These are phyloP conservation scores for Diplocarpon mali DNA, from an alignment of 2,329 filamentous ascomycete species.

Conservation along the genomic window DNA sequence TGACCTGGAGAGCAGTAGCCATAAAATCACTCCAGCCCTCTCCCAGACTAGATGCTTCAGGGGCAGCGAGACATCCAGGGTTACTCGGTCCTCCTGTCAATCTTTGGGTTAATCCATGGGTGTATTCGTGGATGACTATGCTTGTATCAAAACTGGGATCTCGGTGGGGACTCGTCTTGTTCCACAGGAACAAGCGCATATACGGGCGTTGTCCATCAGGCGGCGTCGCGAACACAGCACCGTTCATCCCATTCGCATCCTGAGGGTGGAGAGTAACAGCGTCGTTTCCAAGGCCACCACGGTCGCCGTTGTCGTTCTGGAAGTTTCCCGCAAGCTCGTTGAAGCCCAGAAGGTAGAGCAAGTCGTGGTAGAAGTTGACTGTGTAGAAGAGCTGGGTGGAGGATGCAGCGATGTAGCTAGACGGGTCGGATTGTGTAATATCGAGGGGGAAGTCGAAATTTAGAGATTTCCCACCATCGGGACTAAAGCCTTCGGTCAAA, in stretches of 20 bases:
- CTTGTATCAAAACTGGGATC: conserved; percentile 41
- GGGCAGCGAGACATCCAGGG: conserved; percentile 33
- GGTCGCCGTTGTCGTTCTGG: conserved; percentile 43
- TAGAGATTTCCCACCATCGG: conserved; percentile 26
- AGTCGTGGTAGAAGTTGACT: conserved; percentile 46
- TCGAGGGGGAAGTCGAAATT: conserved; percentile 39
- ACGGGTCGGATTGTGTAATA: conserved; percentile 27
- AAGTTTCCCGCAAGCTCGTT: conserved; percentile 49
- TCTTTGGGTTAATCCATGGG: conserved; percentile 35
- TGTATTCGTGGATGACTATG: conserved; percentile 50
- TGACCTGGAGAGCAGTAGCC: conserved; percentile 39
- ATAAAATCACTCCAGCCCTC: conserved; percentile 49
- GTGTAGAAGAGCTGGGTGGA: conserved; percentile 51
- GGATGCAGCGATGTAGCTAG: conserved; percentile 40
- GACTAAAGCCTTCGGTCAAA: conserved; percentile 15
- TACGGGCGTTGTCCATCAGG: conserved; percentile 39
- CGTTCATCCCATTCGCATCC: conserved; percentile 43
- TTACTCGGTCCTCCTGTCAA: conserved; percentile 35
- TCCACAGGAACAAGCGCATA: conserved; percentile 49
- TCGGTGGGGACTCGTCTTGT: conserved; percentile 30
- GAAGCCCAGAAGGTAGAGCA: conserved; percentile 47
- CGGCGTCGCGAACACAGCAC: conserved; percentile 46
- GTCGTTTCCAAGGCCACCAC: conserved; percentile 40
- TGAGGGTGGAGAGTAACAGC: conserved; percentile 45
- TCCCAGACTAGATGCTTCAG: conserved; percentile 45